Percentiles rank a stretch among this genome's conserved stretches.
These are phyloP conservation scores for Epichloe gansuensis DNA, from an alignment of 2,329 filamentous ascomycete species.

Conservation along the genomic window DNA sequence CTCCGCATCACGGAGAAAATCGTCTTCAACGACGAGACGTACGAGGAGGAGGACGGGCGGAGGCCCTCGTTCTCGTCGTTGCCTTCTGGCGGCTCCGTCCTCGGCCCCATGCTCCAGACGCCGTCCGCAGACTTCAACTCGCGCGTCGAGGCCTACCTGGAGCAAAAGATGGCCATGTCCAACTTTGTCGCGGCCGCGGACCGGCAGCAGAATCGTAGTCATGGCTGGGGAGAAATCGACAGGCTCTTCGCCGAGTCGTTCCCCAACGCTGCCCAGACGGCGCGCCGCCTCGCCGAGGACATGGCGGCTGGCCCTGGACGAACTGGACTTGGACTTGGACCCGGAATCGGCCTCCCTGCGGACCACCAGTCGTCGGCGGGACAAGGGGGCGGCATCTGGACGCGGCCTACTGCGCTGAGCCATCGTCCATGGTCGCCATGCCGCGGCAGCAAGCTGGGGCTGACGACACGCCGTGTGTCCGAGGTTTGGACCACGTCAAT, in stretches of 20 bases:
- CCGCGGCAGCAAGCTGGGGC: background rate
- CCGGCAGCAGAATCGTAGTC: background rate
- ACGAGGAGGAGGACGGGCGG: slow-evolving; percentile 71
- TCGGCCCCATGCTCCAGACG: background rate
- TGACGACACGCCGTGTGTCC: background rate
- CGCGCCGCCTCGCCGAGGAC: background rate
- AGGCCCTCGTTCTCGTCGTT: too few relatives aligned
- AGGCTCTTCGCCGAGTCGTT: slow-evolving; percentile 1
- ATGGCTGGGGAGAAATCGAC: background rate
- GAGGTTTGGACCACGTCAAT: background rate
- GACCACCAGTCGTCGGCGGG: background rate
- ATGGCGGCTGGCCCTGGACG: background rate
- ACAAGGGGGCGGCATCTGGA: background rate
- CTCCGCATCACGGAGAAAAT: slow-evolving; percentile 76
- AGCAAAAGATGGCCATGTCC: slow-evolving; percentile 2
- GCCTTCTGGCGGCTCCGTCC: background rate
- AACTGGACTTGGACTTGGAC: too few relatives aligned
- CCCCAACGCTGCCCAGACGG: slow-evolving; percentile 1
- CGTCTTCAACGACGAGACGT: slow-evolving; percentile 87
- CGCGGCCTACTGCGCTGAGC: background rate
- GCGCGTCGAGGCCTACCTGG: background rate
- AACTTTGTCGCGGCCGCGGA: background rate
- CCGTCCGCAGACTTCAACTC: background rate
- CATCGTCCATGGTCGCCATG: background rate
- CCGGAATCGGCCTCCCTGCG: too few relatives aligned